phyloP scores from a whole-genome alignment of 2,329 filamentous ascomycete species.

The Escovopsis sp. region DNA sequence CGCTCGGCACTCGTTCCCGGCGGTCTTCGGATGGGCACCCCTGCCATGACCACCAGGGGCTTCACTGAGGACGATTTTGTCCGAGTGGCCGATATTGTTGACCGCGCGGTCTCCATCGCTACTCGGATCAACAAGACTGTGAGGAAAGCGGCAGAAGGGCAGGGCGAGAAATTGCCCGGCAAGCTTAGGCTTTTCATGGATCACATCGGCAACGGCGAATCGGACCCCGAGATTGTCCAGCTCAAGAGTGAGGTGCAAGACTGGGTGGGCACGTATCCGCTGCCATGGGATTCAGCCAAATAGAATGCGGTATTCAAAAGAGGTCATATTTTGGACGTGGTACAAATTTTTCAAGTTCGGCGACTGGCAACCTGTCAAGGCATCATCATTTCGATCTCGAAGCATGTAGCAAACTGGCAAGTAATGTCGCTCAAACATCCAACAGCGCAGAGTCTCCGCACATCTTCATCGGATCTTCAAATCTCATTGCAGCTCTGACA shows the following conservation, averaged over 20 bases:
- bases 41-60: constrained; percentile 95
- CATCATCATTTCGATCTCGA: not conserved
- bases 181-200: constrained; percentile 54
- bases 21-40: constrained; percentile 84
- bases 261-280: constrained; percentile 60
- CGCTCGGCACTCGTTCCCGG: constrained; percentile 86
- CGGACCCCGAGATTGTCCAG: constrained; percentile 56
- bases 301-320: constrained; percentile 2
- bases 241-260: constrained; percentile 61
- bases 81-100: constrained; percentile 72
- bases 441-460: no score
- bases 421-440: no score
- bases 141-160: constrained; percentile 51
- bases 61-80: constrained; percentile 80
- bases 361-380: no score
- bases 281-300: constrained; percentile 45
- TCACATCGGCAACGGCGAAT: constrained; percentile 51
- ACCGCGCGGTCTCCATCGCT: constrained; percentile 67
- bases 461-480: no score
- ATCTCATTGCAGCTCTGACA: no score
- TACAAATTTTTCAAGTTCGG: no score
- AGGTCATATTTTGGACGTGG: no score
- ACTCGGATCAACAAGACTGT: constrained; percentile 61
- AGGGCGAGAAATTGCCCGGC: constrained; percentile 49
- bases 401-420: not conserved